Conservation (phyloP, 345 rosid species). For the Lenwebbia sp. region DNA sequence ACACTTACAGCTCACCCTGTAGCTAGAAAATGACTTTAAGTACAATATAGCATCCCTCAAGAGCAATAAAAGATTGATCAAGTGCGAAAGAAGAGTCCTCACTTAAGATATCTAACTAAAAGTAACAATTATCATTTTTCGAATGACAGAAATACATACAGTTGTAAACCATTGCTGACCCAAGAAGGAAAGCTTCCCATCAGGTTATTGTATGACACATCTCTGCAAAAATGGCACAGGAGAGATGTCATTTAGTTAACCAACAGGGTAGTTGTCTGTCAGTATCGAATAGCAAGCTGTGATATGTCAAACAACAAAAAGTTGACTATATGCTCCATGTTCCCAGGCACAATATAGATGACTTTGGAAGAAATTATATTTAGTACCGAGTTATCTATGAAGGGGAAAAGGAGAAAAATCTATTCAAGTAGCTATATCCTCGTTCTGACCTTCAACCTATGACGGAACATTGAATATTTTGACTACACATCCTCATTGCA, state of each 20-base stretch:
- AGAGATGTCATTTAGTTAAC: not conserved
- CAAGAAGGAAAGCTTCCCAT: conserved; percentile 60
- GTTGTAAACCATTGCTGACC: conserved; percentile 26
- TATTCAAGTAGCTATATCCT: no score
- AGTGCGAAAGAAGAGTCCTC: not conserved
- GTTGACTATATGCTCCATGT: not conserved
- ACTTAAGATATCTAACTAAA: not conserved
- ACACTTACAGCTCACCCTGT: not conserved
- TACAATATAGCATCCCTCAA: not conserved
- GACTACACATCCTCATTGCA: no score
- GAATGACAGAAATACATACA: conserved; percentile 22
- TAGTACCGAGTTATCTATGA: not conserved
- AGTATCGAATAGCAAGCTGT: not conserved
- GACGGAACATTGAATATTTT: no score
- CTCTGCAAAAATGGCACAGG: conserved; percentile 33
- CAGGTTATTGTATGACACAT: conserved; percentile 69
- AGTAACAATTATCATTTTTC: not conserved
- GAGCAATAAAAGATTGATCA: not conserved
- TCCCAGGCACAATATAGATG: not conserved
- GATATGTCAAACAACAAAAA: not conserved
- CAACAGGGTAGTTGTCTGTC: not conserved
- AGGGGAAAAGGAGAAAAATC: no score
- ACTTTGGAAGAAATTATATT: not conserved
- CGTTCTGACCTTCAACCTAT: no score
- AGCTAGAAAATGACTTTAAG: not conserved